Conservation (phyloP, 2,329 filamentous ascomycete species). For the Fusarium sp. region DNA sequence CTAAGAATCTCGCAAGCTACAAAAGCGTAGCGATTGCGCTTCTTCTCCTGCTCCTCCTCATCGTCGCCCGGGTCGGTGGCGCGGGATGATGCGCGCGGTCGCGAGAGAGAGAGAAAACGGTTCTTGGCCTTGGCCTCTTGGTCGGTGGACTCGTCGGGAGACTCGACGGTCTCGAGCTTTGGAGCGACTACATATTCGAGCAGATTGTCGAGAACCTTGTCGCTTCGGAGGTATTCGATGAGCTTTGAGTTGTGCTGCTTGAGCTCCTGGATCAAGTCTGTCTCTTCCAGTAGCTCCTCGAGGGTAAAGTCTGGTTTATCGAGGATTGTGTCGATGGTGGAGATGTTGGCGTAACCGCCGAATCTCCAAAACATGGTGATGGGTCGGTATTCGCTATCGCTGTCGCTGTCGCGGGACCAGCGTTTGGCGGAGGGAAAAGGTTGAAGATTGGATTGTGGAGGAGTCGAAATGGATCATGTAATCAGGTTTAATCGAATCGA, state of each 20-base stretch:
- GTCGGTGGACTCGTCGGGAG: slow-evolving; percentile 61
- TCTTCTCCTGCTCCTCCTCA: slow-evolving; percentile 85
- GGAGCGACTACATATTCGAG: slow-evolving; percentile 93
- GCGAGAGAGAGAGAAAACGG: slow-evolving; percentile 58
- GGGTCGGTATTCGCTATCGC: slow-evolving; percentile 48
- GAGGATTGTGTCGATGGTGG: slow-evolving; percentile 94
- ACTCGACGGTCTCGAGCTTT: slow-evolving; percentile 67
- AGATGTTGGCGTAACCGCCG: slow-evolving; percentile 97
- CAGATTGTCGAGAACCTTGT: slow-evolving; percentile 83
- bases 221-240: slow-evolving; percentile 93
- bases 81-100: slow-evolving; percentile 64
- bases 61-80: slow-evolving; percentile 59
- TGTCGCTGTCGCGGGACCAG: slow-evolving; percentile 46
- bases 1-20: slow-evolving; percentile 93
- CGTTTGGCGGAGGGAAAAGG: slow-evolving; percentile 29
- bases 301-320: slow-evolving; percentile 96
- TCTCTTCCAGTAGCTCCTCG: slow-evolving; percentile 95
- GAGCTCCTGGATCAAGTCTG: slow-evolving; percentile 94
- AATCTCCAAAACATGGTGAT: slow-evolving; percentile 99
- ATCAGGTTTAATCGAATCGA: slow-evolving; percentile 25
- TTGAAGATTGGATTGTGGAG: slow-evolving; percentile 29
- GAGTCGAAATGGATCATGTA: slow-evolving; percentile 43
- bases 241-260: slow-evolving; percentile 99
- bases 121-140: slow-evolving; percentile 60
- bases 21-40: slow-evolving; percentile 92